phyloP scores from a whole-genome alignment of 148 eudicot genomes.

The Persicaria maculosa region DNA sequence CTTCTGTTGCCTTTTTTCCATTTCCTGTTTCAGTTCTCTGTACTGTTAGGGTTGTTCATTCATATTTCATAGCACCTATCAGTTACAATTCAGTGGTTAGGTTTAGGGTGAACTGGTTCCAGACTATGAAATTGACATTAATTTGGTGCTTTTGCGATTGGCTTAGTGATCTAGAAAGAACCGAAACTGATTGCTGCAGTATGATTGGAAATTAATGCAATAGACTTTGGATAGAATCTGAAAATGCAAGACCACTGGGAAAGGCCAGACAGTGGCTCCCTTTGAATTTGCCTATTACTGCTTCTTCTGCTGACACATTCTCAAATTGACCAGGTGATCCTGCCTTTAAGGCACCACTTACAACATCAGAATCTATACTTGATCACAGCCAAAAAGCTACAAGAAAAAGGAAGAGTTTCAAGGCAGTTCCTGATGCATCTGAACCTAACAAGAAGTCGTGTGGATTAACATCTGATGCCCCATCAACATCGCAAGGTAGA shows the following conservation, averaged over 20 bases:
- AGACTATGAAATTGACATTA: neutral
- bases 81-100: neutral
- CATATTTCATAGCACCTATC: too few relatives aligned
- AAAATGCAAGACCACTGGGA: neutral
- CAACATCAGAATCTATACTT: conserved; percentile 36
- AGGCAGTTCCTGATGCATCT: conserved; percentile 28
- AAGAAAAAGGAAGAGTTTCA: conserved; percentile 49
- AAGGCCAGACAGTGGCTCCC: too few relatives aligned
- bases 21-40: neutral
- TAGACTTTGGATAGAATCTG: neutral
- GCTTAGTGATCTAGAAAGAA: neutral
- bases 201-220: neutral
- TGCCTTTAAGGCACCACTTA: conserved; percentile 27
- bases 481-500: conserved; percentile 33
- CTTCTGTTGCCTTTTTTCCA: neutral
- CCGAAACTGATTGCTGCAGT: neutral
- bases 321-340: conserved; percentile 36
- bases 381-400: conserved; percentile 23
- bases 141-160: neutral
- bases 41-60: neutral
- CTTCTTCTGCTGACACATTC: neutral
- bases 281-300: neutral
- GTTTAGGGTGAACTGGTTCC: neutral
- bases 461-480: conserved; percentile 20
- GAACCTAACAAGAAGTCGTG: conserved; percentile 46